Conservation (phyloP, 2,329 filamentous ascomycete species). For the Curvularia eragrostidis region DNA sequence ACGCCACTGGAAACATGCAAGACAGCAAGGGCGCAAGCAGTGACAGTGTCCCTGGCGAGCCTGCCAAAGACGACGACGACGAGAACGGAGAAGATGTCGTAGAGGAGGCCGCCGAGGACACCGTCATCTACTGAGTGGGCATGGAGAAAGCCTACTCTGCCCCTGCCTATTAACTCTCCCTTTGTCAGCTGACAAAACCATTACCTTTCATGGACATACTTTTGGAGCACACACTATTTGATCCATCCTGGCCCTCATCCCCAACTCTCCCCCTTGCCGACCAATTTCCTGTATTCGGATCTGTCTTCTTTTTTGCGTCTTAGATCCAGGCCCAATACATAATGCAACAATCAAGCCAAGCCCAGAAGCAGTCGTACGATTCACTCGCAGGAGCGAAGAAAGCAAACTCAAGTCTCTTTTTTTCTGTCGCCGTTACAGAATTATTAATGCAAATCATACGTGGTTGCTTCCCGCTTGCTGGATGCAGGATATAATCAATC, state of each 20-base stretch:
- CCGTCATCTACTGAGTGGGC: constrained; percentile 79
- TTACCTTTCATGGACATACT: neutral
- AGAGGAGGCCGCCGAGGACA: constrained; percentile 81
- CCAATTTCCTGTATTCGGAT: neutral
- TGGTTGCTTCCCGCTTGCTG: neutral
- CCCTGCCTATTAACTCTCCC: neutral
- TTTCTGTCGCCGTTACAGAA: neutral
- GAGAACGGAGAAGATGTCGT: constrained; percentile 79
- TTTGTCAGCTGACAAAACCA: neutral
- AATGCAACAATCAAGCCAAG: neutral
- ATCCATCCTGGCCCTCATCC: neutral
- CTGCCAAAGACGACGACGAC: constrained; percentile 62
- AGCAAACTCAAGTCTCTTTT: neutral
- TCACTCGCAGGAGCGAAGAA: neutral
- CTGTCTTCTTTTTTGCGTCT: neutral
- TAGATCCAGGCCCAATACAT: neutral
- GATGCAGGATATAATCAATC: neutral
- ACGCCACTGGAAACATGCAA: constrained; percentile 27
- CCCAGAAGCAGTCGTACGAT: neutral
- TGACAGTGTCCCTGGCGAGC: constrained; percentile 43
- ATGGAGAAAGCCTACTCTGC: constrained; percentile 6
- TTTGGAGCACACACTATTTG: neutral
- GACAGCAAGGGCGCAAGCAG: constrained; percentile 25
- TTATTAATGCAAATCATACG: too few relatives aligned
- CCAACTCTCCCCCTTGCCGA: neutral